Percentiles rank a stretch among this genome's conserved stretches.
Conservation (phyloP, 2,329 filamentous ascomycete genomes). For the Aureobasidium melanogenum region DNA sequence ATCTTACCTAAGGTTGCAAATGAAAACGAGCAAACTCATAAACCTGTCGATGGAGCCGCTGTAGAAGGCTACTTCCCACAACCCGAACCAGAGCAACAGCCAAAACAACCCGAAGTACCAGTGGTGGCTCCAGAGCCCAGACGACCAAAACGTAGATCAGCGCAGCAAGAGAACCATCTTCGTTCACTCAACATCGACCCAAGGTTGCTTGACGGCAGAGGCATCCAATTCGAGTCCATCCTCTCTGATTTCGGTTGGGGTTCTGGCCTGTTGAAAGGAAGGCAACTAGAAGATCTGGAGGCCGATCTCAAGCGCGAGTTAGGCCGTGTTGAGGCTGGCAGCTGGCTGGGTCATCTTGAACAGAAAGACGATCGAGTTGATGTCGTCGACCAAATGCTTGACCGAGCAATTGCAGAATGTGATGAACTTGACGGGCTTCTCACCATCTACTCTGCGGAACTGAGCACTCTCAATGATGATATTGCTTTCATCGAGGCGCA, state of each 20-base stretch:
- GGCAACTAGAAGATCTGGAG: constrained; percentile 72
- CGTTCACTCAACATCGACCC: constrained; percentile 70
- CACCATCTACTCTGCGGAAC: constrained; percentile 88
- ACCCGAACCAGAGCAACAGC: constrained; percentile 20
- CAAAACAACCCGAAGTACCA: constrained; percentile 23
- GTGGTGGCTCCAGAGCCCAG: neutral
- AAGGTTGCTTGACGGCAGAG: constrained; percentile 63
- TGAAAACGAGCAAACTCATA: neutral
- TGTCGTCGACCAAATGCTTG: constrained; percentile 75
- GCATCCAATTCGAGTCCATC: constrained; percentile 71
- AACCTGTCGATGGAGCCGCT: neutral
- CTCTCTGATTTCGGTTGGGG: constrained; percentile 86
- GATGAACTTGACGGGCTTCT: constrained; percentile 92
- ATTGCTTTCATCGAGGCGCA: constrained; percentile 97
- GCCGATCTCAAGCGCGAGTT: constrained; percentile 78
- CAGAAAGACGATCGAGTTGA: constrained; percentile 86
- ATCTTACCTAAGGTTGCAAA: neutral
- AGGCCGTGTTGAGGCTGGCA: constrained; percentile 82
- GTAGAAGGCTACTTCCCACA: constrained; percentile 14
- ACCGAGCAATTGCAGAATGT: constrained; percentile 85
- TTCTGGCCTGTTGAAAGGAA: constrained; percentile 63
- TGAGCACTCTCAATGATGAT: constrained; percentile 88
- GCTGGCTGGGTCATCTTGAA: constrained; percentile 74
- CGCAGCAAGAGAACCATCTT: constrained; percentile 72
- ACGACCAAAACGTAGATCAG: constrained; percentile 47